A percentile compares a stretch with the other conserved stretches of the same genome.
phyloP scores from a whole-genome alignment of 2,329 filamentous ascomycete genomes.

The Talaromyces sp. region DNA sequence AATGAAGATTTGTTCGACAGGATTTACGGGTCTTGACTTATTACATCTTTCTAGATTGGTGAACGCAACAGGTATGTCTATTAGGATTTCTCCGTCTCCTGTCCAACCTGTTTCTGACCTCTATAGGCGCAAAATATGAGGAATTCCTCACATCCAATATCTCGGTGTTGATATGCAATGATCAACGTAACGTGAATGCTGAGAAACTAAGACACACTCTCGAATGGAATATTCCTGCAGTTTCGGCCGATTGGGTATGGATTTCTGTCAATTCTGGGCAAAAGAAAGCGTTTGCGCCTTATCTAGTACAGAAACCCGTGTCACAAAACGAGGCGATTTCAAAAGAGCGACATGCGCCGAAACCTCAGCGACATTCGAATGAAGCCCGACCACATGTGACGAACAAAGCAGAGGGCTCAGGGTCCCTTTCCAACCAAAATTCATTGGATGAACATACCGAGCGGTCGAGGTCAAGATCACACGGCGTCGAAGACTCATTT shows the following conservation, averaged over 20 bases:
- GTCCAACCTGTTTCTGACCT: conserved; percentile 15
- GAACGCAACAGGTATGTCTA: conserved; percentile 57
- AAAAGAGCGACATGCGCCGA: not conserved
- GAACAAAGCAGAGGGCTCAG: not conserved
- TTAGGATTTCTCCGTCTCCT: not conserved
- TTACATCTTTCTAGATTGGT: conserved; percentile 77
- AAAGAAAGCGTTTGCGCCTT: conserved; percentile 45
- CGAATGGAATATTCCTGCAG: conserved; percentile 72
- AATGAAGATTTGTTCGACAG: conserved; percentile 73
- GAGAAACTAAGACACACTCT: conserved; percentile 77
- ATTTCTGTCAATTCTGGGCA: conserved; percentile 59
- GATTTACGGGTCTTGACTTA: conserved; percentile 77
- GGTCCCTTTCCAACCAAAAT: not conserved
- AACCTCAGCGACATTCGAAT: not conserved
- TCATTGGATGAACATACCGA: not conserved
- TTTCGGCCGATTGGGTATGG: conserved; percentile 79
- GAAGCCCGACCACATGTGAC: not conserved
- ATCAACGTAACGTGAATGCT: conserved; percentile 46
- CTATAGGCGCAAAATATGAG: conserved; percentile 65
- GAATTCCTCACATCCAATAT: conserved; percentile 67
- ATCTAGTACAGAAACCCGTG: conserved; percentile 20
- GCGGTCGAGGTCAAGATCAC: not conserved
- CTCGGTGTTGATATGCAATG: conserved; percentile 72
- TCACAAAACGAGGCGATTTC: not conserved
- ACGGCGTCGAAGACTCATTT: not conserved